Percentiles rank a stretch among this genome's conserved stretches.
Evolutionary conservation across 1,284 basidiomycete species (phyloP).

Genomic region (Flammula alnicola): DNA sequence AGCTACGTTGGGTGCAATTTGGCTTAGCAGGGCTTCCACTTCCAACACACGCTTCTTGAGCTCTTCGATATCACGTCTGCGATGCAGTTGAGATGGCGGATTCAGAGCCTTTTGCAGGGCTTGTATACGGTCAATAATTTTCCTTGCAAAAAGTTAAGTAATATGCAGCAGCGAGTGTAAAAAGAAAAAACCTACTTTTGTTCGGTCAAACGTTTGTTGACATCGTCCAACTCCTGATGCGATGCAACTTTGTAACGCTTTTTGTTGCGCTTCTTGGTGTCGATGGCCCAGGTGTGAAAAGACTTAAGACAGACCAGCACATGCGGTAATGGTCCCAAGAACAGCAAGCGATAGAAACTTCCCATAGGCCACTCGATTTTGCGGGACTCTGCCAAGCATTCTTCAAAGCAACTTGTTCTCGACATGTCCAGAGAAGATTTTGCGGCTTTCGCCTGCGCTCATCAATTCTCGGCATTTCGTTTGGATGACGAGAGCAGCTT

Average conservation of each 20-base stretch:
- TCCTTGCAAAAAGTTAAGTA: constrained; percentile 14
- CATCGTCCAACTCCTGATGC: constrained; percentile 38
- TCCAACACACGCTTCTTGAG: constrained; percentile 29
- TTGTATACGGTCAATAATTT: constrained; percentile 15
- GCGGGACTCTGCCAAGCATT: constrained; percentile 37
- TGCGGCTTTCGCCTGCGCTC: constrained; percentile 26
- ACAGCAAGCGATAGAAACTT: constrained; percentile 45
- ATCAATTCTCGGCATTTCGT: constrained; percentile 33
- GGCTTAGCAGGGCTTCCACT: constrained; percentile 14
- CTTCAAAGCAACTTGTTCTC: constrained; percentile 33
- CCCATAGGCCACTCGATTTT: constrained; percentile 38
- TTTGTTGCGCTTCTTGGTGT: constrained; percentile 40
- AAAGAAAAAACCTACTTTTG: constrained; percentile 33
- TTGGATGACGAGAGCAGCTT: constrained; percentile 35
- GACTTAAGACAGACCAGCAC: constrained; percentile 50
- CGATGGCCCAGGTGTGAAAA: constrained; percentile 31
- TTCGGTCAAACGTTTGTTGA: constrained; percentile 34
- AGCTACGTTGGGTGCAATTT: constrained; percentile 21
- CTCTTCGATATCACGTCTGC: constrained; percentile 24
- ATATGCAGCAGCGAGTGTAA: neutral
- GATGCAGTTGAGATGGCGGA: constrained; percentile 25
- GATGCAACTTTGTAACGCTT: constrained; percentile 32
- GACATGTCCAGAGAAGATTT: constrained; percentile 32
- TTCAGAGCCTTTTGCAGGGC: constrained; percentile 17
- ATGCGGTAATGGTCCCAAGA: constrained; percentile 55